These are phyloP conservation scores for Panicum virgatum DNA, from an alignment of 202 grass and related monocot species.

Conservation along the genomic window DNA sequence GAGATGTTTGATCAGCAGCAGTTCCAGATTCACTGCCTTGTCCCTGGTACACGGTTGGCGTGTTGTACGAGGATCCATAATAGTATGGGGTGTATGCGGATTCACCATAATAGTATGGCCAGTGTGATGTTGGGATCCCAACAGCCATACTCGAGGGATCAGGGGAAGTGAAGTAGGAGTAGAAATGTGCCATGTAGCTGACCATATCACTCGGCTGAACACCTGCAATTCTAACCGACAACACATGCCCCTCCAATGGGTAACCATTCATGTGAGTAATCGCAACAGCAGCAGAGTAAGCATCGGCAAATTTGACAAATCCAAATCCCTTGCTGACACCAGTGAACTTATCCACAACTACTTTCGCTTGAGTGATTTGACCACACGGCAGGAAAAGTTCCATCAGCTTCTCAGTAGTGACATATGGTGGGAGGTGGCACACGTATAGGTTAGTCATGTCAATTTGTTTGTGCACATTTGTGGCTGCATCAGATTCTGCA, in stretches of 20 bases:
- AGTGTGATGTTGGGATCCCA: constrained; percentile 43
- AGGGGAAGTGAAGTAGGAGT: constrained; percentile 29
- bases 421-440: constrained; percentile 36
- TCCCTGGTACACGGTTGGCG: neutral
- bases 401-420: constrained; percentile 47
- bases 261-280: constrained; percentile 58
- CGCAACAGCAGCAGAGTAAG: constrained; percentile 42
- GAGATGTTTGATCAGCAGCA: constrained; percentile 42
- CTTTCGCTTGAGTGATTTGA: constrained; percentile 46
- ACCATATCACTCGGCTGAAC: constrained; percentile 21
- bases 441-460: constrained; percentile 62
- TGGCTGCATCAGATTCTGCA: neutral
- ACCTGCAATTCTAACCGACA: constrained; percentile 48
- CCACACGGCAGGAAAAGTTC: constrained; percentile 56
- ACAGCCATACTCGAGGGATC: constrained; percentile 19
- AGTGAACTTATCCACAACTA: constrained; percentile 45
- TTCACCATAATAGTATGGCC: constrained; percentile 38
- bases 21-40: constrained; percentile 20
- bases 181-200: constrained; percentile 41
- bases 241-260: constrained; percentile 45
- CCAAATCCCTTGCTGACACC: constrained; percentile 64
- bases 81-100: constrained; percentile 15
- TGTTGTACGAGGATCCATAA: constrained; percentile 14
- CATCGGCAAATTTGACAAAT: constrained; percentile 52
- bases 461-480: constrained; percentile 27